phyloP scores from a whole-genome alignment of 1,139 yeast species.

The Geotrichum klebahnii region DNA sequence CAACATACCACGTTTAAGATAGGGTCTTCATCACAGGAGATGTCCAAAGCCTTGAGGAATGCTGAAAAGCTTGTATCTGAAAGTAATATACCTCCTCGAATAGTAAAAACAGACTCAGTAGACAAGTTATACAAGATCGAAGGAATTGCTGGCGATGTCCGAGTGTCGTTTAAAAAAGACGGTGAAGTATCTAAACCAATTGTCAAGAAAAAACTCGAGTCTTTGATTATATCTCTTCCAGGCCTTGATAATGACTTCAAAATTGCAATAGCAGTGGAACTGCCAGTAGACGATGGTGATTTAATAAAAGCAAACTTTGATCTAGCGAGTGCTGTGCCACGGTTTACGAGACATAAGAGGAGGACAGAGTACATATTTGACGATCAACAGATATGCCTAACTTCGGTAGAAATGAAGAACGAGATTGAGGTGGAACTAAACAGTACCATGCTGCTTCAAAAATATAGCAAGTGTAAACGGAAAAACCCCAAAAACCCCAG shows the following conservation, averaged over 20 bases:
- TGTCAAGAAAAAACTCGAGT: not conserved
- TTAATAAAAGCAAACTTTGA: not conserved
- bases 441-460: slow-evolving; percentile 6
- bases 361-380: not conserved
- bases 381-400: slow-evolving; percentile 7
- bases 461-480: slow-evolving; percentile 2
- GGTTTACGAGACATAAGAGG: not conserved
- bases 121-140: slow-evolving; percentile 1
- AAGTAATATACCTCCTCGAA: not conserved
- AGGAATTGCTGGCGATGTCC: not conserved
- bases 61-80: not conserved
- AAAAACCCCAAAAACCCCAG: not conserved
- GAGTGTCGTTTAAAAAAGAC: slow-evolving; percentile 1
- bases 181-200: not conserved
- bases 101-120: not conserved
- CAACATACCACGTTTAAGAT: not conserved
- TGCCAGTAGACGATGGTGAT: not conserved
- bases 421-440: slow-evolving; percentile 13
- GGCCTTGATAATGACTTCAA: slow-evolving; percentile 1
- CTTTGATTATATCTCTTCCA: slow-evolving; percentile 6
- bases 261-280: slow-evolving; percentile 4
- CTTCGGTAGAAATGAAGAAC: not conserved
- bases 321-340: not conserved
- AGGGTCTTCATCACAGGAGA: not conserved
- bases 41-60: not conserved